Conservation (phyloP, 768 basidiomycete genomes). For the Auricularia cornea region DNA sequence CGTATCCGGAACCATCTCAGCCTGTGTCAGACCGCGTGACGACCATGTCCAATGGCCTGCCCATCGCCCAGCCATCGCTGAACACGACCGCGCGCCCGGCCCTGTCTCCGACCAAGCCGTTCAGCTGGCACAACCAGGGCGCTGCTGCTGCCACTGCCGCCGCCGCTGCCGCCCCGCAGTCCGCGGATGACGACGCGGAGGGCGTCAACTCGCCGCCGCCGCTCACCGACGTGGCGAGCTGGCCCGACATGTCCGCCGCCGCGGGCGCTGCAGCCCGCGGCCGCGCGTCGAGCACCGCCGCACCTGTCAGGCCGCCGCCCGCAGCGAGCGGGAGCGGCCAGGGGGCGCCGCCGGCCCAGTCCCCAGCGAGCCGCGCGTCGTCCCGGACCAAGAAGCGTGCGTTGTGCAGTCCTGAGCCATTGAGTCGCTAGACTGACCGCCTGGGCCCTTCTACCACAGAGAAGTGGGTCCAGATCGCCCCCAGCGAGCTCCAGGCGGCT, state of each 20-base stretch:
- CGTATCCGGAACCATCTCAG: no score
- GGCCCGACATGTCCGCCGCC: constrained; percentile 3
- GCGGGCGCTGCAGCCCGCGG: neutral
- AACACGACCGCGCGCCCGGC: neutral
- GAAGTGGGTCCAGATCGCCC: constrained; percentile 55
- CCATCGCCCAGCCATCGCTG: neutral
- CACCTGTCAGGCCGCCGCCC: neutral
- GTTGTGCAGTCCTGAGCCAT: neutral
- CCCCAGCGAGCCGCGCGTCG: neutral
- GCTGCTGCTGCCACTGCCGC: no score
- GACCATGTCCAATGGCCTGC: neutral
- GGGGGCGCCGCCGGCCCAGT: neutral
- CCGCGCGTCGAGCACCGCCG: neutral
- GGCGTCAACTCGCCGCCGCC: neutral
- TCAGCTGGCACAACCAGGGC: neutral
- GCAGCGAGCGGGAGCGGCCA: neutral
- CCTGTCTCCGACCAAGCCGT: neutral
- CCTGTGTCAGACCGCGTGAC: no score
- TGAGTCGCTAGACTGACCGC: no score
- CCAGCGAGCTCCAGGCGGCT: constrained; percentile 46
- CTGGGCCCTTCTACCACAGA: constrained; percentile 32
- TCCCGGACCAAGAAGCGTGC: constrained; percentile 6
- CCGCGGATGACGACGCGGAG: neutral
- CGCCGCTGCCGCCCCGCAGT: neutral
- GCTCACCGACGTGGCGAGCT: constrained; percentile 4